phyloP scores from a whole-genome alignment of 257 asterid genomes.

The Fraxinus americana region DNA sequence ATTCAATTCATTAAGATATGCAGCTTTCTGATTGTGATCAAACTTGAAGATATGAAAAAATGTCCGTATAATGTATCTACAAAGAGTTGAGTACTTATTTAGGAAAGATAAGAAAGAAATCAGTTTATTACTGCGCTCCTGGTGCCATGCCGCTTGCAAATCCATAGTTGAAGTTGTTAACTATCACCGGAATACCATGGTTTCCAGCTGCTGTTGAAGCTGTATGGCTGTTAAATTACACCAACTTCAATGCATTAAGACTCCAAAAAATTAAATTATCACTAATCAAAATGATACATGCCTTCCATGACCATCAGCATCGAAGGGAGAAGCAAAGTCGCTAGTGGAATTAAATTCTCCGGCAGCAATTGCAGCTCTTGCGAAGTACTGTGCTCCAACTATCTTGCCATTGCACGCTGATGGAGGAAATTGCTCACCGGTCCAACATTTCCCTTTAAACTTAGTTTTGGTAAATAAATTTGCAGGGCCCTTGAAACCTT shows the following conservation, averaged over 20 bases:
- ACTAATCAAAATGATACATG: constrained; percentile 26
- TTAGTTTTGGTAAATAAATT: constrained; percentile 25
- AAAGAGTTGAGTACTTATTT: neutral
- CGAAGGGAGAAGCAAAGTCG: constrained; percentile 65
- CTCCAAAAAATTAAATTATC: neutral
- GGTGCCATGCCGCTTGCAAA: constrained; percentile 84
- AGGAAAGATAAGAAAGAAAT: neutral
- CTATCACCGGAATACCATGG: constrained; percentile 45
- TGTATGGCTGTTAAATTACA: constrained; percentile 56
- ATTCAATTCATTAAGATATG: neutral
- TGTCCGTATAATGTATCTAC: neutral
- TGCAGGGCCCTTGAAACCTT: constrained; percentile 1
- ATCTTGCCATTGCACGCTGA: constrained; percentile 67
- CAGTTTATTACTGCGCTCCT: constrained; percentile 52
- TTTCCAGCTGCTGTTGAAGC: constrained; percentile 84
- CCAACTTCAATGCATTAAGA: constrained; percentile 20
- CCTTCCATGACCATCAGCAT: constrained; percentile 87
- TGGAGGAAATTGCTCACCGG: constrained; percentile 45
- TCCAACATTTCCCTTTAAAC: constrained; percentile 60
- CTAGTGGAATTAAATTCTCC: constrained; percentile 55
- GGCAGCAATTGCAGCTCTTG: constrained; percentile 66
- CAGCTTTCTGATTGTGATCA: neutral
- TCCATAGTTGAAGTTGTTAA: constrained; percentile 60
- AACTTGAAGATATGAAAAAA: neutral
- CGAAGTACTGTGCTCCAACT: constrained; percentile 67